A percentile compares a stretch with the other conserved stretches of the same genome.
Evolutionary conservation across 441 rosid species (phyloP).

Genomic region (Gossypium schwendimanii): DNA sequence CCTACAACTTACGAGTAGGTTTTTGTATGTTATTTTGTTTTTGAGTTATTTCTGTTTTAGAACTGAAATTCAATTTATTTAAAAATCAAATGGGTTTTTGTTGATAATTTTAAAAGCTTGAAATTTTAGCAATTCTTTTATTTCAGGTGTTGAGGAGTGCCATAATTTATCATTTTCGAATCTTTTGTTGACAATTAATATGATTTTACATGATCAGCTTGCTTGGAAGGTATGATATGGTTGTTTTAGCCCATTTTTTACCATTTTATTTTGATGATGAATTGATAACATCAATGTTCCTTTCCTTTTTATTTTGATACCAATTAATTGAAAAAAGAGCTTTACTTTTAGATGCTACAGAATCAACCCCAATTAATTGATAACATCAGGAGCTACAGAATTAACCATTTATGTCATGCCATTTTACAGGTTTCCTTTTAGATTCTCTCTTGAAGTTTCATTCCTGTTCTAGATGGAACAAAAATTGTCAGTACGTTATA

Average conservation of each 20-base stretch:
- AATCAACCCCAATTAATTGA: slow-evolving; percentile 11
- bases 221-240: not conserved
- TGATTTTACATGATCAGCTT: slow-evolving; percentile 1
- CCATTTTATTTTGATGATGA: not conserved
- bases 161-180: not conserved
- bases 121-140: not conserved
- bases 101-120: slow-evolving; percentile 7
- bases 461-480: slow-evolving; percentile 27
- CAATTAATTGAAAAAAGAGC: not conserved
- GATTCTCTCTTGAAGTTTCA: slow-evolving; percentile 17
- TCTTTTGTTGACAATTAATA: not conserved
- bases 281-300: not conserved
- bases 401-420: slow-evolving; percentile 20
- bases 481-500: slow-evolving; percentile 16
- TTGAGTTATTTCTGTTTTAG: slow-evolving; percentile 14
- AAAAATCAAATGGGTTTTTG: slow-evolving; percentile 13
- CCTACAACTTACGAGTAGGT: not conserved
- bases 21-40: slow-evolving; percentile 15
- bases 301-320: not conserved
- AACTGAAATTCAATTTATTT: slow-evolving; percentile 14
- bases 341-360: slow-evolving; percentile 5
- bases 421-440: slow-evolving; percentile 30
- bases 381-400: slow-evolving; percentile 9
- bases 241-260: not conserved
- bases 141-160: not conserved